These are phyloP conservation scores for Entonaema liquescens DNA, from an alignment of 495 filamentous ascomycete genomes.

Conservation along the genomic window DNA sequence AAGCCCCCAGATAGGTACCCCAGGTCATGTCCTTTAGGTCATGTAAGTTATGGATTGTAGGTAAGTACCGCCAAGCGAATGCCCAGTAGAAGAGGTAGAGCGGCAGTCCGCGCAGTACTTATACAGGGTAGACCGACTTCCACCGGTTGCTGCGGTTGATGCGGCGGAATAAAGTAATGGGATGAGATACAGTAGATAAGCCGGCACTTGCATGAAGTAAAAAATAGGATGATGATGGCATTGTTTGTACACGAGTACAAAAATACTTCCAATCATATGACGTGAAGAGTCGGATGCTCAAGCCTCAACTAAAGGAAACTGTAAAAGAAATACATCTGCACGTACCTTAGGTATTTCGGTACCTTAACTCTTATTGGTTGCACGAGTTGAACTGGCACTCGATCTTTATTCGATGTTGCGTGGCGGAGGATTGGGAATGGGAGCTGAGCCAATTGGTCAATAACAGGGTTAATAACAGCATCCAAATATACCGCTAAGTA, in stretches of 20 bases:
- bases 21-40: too few species aligned
- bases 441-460: neutral
- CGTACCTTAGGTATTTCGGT: constrained; percentile 11
- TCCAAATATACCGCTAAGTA: neutral
- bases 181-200: constrained; percentile 22
- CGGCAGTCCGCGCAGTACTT: constrained; percentile 8
- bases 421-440: constrained; percentile 1
- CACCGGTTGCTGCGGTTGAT: neutral
- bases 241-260: constrained; percentile 32
- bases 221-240: constrained; percentile 44
- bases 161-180: neutral
- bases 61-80: constrained; percentile 6
- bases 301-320: constrained; percentile 25
- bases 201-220: constrained; percentile 35
- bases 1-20: neutral
- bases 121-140: neutral
- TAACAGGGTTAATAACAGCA: neutral
- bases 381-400: neutral
- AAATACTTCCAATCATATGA: constrained; percentile 40
- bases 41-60: neutral
- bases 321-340: constrained; percentile 8
- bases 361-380: neutral
- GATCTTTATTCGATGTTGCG: neutral
- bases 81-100: neutral
- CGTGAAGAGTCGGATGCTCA: constrained; percentile 34